Evolutionary conservation across 352 stramenopile species (phyloP).

Genomic region (Sclerospora graminicola): DNA sequence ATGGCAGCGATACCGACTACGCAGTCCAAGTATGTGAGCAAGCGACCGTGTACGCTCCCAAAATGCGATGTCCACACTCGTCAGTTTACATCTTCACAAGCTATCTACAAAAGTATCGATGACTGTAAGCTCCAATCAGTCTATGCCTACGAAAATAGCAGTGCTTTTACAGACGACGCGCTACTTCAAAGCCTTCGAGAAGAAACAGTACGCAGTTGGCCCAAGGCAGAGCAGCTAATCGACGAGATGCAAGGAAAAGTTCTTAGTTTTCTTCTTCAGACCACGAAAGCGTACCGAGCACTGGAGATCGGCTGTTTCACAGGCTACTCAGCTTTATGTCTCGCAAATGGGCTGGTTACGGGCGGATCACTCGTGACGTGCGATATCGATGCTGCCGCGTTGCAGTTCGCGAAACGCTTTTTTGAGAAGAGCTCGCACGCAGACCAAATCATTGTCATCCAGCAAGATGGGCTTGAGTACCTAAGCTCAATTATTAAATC

Average conservation of each 20-base stretch:
- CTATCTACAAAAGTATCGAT: slow-evolving; percentile 20
- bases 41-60: slow-evolving; percentile 19
- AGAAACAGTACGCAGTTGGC: slow-evolving; percentile 25
- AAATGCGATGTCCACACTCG: slow-evolving; percentile 13
- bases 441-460: slow-evolving; percentile 27
- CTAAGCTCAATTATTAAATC: slow-evolving; percentile 16
- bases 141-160: slow-evolving; percentile 21
- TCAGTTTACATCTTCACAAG: slow-evolving; percentile 14
- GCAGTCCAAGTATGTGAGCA: slow-evolving; percentile 7
- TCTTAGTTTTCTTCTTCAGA: slow-evolving; percentile 67
- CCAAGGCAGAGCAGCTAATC: slow-evolving; percentile 49
- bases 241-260: slow-evolving; percentile 50
- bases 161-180: slow-evolving; percentile 11
- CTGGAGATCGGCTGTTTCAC: slow-evolving; percentile 92
- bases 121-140: slow-evolving; percentile 13
- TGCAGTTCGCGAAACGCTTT: slow-evolving; percentile 38
- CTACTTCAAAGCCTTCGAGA: slow-evolving; percentile 34
- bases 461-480: slow-evolving; percentile 34
- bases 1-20: slow-evolving; percentile 35
- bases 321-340: slow-evolving; percentile 88
- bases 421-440: slow-evolving; percentile 31
- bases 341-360: slow-evolving; percentile 40
- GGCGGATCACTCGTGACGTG: slow-evolving; percentile 38
- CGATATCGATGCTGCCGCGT: slow-evolving; percentile 38
- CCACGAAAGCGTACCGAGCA: slow-evolving; percentile 54